Percentiles rank a stretch among this genome's conserved stretches.
phyloP scores from a whole-genome alignment of 1,139 yeast genomes.

The Nakaseomyces glabratus region DNA sequence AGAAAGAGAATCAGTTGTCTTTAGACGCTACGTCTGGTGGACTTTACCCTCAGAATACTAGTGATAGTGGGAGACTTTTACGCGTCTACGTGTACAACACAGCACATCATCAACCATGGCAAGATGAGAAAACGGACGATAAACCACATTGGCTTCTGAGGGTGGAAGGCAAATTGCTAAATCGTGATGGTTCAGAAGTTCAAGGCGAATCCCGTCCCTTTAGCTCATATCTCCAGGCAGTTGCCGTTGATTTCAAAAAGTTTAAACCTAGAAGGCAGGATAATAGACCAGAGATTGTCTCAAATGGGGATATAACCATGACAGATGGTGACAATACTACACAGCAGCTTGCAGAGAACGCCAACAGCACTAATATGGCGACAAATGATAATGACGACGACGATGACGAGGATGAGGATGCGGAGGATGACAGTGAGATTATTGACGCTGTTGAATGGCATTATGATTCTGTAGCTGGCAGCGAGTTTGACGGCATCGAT shows the following conservation, averaged over 20 bases:
- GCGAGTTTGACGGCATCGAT: slow-evolving; percentile 81
- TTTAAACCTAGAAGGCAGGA: slow-evolving; percentile 1
- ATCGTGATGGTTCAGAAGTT: slow-evolving; percentile 35
- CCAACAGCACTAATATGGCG: slow-evolving; percentile 11
- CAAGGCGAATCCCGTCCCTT: slow-evolving; percentile 41
- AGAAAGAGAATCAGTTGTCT: slow-evolving; percentile 75
- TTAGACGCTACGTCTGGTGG: slow-evolving; percentile 39
- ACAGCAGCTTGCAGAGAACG: slow-evolving; percentile 8
- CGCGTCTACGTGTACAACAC: slow-evolving; percentile 80
- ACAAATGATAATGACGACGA: slow-evolving; percentile 9
- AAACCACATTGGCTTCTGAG: slow-evolving; percentile 64
- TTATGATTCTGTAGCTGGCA: slow-evolving; percentile 39
- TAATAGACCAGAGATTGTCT: no score
- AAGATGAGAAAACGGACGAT: slow-evolving; percentile 29
- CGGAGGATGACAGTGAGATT: slow-evolving; percentile 11
- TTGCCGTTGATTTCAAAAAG: slow-evolving; percentile 64
- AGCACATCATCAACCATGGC: slow-evolving; percentile 89
- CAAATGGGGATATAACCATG: not conserved
- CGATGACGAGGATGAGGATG: slow-evolving; percentile 8
- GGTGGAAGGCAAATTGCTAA: slow-evolving; percentile 73
- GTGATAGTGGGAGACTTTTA: slow-evolving; percentile 26
- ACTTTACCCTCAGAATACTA: not conserved
- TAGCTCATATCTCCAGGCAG: slow-evolving; percentile 72
- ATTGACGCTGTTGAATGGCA: slow-evolving; percentile 57
- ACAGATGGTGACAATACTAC: not conserved